Evolutionary conservation across 1,284 basidiomycete genomes (phyloP).

Genomic region (Athelia sp.): DNA sequence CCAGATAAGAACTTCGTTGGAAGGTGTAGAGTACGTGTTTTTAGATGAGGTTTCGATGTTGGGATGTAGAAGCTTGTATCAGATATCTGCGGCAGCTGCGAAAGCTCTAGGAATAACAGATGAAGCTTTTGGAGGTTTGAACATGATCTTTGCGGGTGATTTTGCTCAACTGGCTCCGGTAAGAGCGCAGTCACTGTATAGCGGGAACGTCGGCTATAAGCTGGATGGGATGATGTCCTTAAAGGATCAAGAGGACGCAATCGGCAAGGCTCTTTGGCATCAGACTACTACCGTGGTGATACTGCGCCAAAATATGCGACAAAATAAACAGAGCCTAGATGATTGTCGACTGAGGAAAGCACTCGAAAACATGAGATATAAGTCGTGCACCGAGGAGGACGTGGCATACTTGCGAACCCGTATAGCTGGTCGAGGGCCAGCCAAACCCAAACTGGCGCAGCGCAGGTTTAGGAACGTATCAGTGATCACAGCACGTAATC

Average conservation of each 20-base stretch:
- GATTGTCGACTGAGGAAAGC: slow-evolving; percentile 8
- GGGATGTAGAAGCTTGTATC: slow-evolving; percentile 20
- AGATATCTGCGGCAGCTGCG: slow-evolving; percentile 7
- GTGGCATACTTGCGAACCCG: slow-evolving; percentile 9
- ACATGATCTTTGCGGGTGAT: slow-evolving; percentile 16
- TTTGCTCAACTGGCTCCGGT: slow-evolving; percentile 15
- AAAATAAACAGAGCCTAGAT: slow-evolving; percentile 9
- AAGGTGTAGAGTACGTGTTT: slow-evolving; percentile 28
- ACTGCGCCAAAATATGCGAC: slow-evolving; percentile 29
- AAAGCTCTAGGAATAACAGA: neutral
- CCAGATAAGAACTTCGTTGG: slow-evolving; percentile 9
- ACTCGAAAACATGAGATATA: slow-evolving; percentile 14
- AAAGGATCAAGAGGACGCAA: slow-evolving; percentile 12
- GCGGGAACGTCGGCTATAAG: slow-evolving; percentile 7
- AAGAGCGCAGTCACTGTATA: slow-evolving; percentile 13
- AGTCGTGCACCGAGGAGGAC: slow-evolving; percentile 11
- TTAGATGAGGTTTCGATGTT: slow-evolving; percentile 35
- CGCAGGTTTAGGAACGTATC: slow-evolving; percentile 10
- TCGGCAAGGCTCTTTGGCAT: slow-evolving; percentile 28
- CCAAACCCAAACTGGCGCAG: slow-evolving; percentile 1
- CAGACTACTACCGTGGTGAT: slow-evolving; percentile 27
- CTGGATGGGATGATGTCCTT: slow-evolving; percentile 1
- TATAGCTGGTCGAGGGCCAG: slow-evolving; percentile 1
- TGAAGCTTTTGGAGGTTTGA: slow-evolving; percentile 9
- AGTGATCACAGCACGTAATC: slow-evolving; percentile 11